Percentiles rank a stretch among this genome's conserved stretches.
These are phyloP conservation scores for Ramaria rubella DNA, from an alignment of 768 basidiomycete species.

Conservation along the genomic window DNA sequence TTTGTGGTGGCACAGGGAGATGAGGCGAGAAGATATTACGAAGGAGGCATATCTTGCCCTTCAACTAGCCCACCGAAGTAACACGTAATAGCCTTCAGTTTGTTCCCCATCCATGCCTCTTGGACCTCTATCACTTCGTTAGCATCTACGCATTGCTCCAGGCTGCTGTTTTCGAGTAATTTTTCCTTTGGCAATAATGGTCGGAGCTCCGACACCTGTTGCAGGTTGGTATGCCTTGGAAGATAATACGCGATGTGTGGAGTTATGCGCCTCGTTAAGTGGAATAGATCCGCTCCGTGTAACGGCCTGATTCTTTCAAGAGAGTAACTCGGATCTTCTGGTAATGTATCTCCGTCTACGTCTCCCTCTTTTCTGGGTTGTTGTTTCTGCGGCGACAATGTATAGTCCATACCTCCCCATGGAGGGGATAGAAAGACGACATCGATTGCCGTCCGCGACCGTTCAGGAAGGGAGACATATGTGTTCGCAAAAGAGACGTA, in stretches of 20 bases:
- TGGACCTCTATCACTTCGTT: conserved; percentile 56
- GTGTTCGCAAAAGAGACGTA: conserved; percentile 72
- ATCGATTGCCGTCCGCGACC: conserved; percentile 43
- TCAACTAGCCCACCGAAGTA: conserved; percentile 82
- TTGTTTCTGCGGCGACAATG: conserved; percentile 10
- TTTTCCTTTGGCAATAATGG: neutral
- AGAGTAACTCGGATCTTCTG: conserved; percentile 47
- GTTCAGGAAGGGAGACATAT: conserved; percentile 29
- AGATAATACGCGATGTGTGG: conserved; percentile 84
- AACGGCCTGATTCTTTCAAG: conserved; percentile 72
- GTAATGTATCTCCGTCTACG: conserved; percentile 9
- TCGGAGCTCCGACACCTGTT: conserved; percentile 60
- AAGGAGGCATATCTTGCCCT: conserved; percentile 56
- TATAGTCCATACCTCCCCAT: conserved; percentile 67
- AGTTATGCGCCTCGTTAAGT: conserved; percentile 62
- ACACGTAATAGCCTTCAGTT: conserved; percentile 90
- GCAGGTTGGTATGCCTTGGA: conserved; percentile 70
- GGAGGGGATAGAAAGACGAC: conserved; percentile 92
- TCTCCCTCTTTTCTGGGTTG: conserved; percentile 4
- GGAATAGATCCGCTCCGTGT: conserved; percentile 77
- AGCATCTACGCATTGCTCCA: conserved; percentile 43
- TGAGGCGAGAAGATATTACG: no score
- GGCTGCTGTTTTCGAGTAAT: neutral
- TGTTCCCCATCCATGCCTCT: conserved; percentile 93
- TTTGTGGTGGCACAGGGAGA: no score